Conservation (phyloP, 768 basidiomycete genomes). For the Mycena kentingensis region DNA sequence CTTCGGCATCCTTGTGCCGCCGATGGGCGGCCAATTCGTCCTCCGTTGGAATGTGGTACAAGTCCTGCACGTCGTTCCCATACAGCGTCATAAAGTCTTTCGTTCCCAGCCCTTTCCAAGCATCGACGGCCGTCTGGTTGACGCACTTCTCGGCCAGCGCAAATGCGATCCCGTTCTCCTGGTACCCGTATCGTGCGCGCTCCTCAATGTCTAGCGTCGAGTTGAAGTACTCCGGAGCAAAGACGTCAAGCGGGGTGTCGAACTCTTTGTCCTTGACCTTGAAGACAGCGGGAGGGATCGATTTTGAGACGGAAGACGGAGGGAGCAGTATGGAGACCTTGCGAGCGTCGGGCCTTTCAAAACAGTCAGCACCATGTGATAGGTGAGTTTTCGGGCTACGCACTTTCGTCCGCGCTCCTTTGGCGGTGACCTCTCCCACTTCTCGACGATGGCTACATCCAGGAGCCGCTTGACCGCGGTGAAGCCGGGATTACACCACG, state of each 20-base stretch:
- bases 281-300: too few species aligned
- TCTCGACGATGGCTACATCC: too few species aligned
- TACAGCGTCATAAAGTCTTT: conserved; percentile 6
- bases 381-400: too few species aligned
- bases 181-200: conserved; percentile 1
- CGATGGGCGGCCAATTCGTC: conserved; percentile 2
- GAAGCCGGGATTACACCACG: too few species aligned
- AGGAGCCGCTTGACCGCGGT: too few species aligned
- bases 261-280: too few species aligned
- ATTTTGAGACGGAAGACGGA: background rate
- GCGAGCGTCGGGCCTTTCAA: too few species aligned
- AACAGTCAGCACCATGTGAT: too few species aligned
- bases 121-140: background rate
- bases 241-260: conserved; percentile 4
- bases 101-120: background rate
- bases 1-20: background rate
- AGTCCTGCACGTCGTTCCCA: conserved; percentile 1
- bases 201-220: background rate
- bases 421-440: too few species aligned
- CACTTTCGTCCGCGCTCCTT: too few species aligned
- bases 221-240: conserved; percentile 2
- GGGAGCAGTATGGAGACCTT: too few species aligned
- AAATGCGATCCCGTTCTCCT: conserved; percentile 5
- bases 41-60: conserved; percentile 1
- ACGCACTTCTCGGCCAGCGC: background rate